Percentiles rank a stretch among this genome's conserved stretches.
Evolutionary conservation across 768 basidiomycete species (phyloP).

Genomic region (Trametes villosa): DNA sequence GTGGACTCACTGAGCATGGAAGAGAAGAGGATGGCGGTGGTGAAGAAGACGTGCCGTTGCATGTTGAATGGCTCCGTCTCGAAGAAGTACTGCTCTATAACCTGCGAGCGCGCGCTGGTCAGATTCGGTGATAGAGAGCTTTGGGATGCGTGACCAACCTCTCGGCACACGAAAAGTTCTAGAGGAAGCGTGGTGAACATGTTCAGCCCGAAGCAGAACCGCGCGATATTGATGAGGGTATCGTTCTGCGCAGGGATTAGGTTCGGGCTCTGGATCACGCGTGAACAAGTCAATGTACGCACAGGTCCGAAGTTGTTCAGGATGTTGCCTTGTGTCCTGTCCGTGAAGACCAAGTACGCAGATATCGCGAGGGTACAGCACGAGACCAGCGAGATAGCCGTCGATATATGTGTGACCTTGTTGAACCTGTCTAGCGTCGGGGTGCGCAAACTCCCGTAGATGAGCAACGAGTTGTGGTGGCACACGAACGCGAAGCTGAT

Average conservation of each 20-base stretch:
- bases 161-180: slow-evolving; percentile 96
- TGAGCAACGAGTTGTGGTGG: slow-evolving; percentile 96
- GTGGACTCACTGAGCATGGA: slow-evolving; percentile 75
- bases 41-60: slow-evolving; percentile 89
- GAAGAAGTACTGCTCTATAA: slow-evolving; percentile 96
- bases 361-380: slow-evolving; percentile 85
- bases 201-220: slow-evolving; percentile 92
- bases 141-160: slow-evolving; percentile 66
- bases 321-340: slow-evolving; percentile 94
- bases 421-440: slow-evolving; percentile 95
- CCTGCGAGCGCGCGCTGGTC: slow-evolving; percentile 46
- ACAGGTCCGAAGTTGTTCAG: slow-evolving; percentile 92
- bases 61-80: slow-evolving; percentile 81
- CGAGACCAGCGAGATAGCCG: slow-evolving; percentile 79
- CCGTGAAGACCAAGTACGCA: slow-evolving; percentile 87
- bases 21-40: slow-evolving; percentile 77
- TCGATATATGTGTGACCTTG: slow-evolving; percentile 91
- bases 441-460: slow-evolving; percentile 90
- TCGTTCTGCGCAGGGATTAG: too few relatives aligned
- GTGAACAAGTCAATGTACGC: too few relatives aligned
- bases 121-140: neutral
- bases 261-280: too few relatives aligned
- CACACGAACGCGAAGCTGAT: slow-evolving; percentile 97
- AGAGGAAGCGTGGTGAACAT: slow-evolving; percentile 99
- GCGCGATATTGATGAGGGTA: slow-evolving; percentile 91